Conservation (phyloP, 805 yeast genomes). For the Metschnikowia amazonensis region DNA sequence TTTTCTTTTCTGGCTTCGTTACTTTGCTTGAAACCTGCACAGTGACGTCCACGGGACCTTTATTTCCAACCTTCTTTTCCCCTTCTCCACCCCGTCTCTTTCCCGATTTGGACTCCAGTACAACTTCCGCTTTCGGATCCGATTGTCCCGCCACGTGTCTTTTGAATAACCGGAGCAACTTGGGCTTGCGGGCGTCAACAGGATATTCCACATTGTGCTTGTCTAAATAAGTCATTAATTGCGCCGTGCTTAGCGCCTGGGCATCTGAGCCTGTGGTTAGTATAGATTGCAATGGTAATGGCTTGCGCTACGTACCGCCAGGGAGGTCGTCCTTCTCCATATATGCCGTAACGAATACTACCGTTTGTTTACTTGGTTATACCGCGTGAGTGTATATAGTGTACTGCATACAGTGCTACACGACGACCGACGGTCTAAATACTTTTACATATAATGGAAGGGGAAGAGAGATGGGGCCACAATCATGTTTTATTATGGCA, state of each 20-base stretch:
- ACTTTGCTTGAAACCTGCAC: neutral
- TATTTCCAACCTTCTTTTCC: too few relatives aligned
- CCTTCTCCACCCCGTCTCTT: too few relatives aligned
- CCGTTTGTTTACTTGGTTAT: neutral
- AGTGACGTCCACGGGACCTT: too few relatives aligned
- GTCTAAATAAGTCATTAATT: conserved; percentile 61
- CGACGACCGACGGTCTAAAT: too few relatives aligned
- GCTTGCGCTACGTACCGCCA: conserved; percentile 4
- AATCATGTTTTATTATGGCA: too few relatives aligned
- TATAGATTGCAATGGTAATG: neutral
- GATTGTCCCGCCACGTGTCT: neutral
- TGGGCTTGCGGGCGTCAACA: conserved; percentile 63
- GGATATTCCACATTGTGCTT: conserved; percentile 62
- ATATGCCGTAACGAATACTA: neutral
- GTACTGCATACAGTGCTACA: neutral
- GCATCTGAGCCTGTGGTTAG: conserved; percentile 34
- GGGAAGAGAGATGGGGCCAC: too few relatives aligned
- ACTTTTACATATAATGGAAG: too few relatives aligned
- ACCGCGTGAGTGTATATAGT: neutral
- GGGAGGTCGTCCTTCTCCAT: conserved; percentile 3
- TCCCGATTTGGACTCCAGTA: too few relatives aligned
- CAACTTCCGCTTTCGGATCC: neutral
- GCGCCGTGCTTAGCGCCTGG: conserved; percentile 57
- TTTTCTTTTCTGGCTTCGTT: conserved; percentile 4
- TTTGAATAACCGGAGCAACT: conserved; percentile 30